Base-by-base conservation (phyloP, 352 stramenopile genomes). In the Elongisporangium senticosum region DNA sequence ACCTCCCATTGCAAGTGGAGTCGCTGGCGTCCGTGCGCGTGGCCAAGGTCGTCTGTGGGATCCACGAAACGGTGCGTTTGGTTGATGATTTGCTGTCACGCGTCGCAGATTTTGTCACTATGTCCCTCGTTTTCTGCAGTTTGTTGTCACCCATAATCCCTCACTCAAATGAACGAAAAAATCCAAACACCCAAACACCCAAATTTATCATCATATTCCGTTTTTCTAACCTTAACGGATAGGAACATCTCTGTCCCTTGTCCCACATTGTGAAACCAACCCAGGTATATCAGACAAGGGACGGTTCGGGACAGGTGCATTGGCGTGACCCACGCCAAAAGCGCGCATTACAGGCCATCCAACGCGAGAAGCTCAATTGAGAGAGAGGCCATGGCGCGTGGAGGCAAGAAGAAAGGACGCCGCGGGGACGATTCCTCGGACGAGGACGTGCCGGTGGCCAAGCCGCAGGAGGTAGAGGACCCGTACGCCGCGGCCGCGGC, bases 321-420 rank as follows among this genome's bases (percentile, higher is more conserved):
- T 43, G 33, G 33, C 33, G 33, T 43, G 33, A 43, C 33, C 33
- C 33, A 43, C 33, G 8, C 13, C 33, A 43, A 43, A 43, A 43
- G 33, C 33, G 33, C 33, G 33, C 8, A 43, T 43, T 43, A 10
- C 33, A 43, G 33, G 33, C 33, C 33, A 43, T 43, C 33, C 33
- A 43, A 43, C 33, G 33, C 33, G 33, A 43, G 33, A 43, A 43
- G 33, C 33, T 43, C 52, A 56, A 55, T 26, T 15, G 17, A 22
- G 51, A 28, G 17, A 22, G 51, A 28, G 49, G 10, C 10, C 10
- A 92, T 92, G 83, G 77, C 83, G 70, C 78, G 78, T 15, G 67
- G 65, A n/a, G 92, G 92, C 78, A 92, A 92, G 69, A 91, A 92
- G 72, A 79, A 81, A 65, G 70, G 70, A 20, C 79, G 82, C 21